Evolutionary conservation across 179 eudicot species (phyloP).

Genomic region (Actinidia arguta): DNA sequence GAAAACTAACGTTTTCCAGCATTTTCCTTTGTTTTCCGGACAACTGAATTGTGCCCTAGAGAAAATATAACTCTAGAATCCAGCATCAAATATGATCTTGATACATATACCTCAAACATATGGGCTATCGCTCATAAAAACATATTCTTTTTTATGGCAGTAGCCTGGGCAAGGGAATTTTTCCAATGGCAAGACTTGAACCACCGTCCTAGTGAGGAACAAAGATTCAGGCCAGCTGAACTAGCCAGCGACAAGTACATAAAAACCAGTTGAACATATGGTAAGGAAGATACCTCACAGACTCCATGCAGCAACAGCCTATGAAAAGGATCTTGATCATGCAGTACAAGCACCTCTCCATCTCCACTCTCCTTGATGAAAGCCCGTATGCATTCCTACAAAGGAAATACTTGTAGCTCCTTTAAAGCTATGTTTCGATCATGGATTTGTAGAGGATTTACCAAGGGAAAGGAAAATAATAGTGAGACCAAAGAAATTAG

Average conservation of each 20-base stretch:
- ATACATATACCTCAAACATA: neutral
- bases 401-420: slow-evolving; percentile 4
- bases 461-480: too few species aligned
- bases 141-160: neutral
- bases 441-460: too few species aligned
- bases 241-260: too few species aligned
- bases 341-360: slow-evolving; percentile 62
- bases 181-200: too few species aligned
- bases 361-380: slow-evolving; percentile 62
- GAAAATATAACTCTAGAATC: neutral
- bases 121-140: neutral
- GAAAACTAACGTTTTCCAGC: too few species aligned
- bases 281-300: slow-evolving; percentile 70
- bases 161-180: too few species aligned
- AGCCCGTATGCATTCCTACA: slow-evolving; percentile 67
- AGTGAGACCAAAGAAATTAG: too few species aligned
- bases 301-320: slow-evolving; percentile 95
- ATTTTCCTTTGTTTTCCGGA: too few species aligned
- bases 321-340: slow-evolving; percentile 87
- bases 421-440: neutral
- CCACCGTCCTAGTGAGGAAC: too few species aligned
- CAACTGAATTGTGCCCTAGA: too few species aligned
- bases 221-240: too few species aligned
- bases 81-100: neutral
- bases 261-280: too few species aligned